Evolutionary conservation across 768 basidiomycete species (phyloP).

Genomic region (Tephrocybe rancida): DNA sequence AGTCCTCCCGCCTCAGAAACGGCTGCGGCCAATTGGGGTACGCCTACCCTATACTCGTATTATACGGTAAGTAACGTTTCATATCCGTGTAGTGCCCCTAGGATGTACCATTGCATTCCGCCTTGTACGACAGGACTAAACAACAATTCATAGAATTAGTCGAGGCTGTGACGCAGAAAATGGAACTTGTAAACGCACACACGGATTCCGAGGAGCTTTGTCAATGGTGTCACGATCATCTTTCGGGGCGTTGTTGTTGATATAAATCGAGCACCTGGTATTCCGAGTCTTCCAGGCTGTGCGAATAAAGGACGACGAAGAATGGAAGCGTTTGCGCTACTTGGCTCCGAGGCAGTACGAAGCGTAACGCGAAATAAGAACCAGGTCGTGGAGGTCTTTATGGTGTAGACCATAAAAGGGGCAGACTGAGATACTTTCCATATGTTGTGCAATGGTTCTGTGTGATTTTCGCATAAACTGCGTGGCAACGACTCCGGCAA

Average conservation of each 20-base stretch:
- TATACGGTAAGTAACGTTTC: not conserved
- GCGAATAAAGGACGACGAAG: not conserved
- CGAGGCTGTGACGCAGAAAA: not conserved
- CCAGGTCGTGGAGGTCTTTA: not conserved
- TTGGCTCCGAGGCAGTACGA: not conserved
- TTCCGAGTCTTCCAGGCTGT: not conserved
- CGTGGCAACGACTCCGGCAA: not conserved
- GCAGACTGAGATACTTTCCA: too few relatives aligned
- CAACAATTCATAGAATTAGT: not conserved
- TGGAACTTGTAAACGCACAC: constrained; percentile 1
- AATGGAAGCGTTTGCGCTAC: not conserved
- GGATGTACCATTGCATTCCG: constrained; percentile 83
- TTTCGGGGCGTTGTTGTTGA: constrained; percentile 11
- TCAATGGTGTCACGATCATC: constrained; percentile 59
- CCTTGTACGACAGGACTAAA: constrained; percentile 80
- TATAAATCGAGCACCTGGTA: not conserved
- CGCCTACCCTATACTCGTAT: constrained; percentile 81
- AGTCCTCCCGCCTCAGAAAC: constrained; percentile 85
- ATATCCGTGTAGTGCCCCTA: not conserved
- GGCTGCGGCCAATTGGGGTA: constrained; percentile 73
- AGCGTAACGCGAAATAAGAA: not conserved
- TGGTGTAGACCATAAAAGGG: not conserved
- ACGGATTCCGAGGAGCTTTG: constrained; percentile 23
- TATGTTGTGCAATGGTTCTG: too few relatives aligned
- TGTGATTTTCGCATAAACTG: not conserved